These are phyloP conservation scores for Cyberlindnera veronae DNA, from an alignment of 805 yeast species.

Conservation along the genomic window DNA sequence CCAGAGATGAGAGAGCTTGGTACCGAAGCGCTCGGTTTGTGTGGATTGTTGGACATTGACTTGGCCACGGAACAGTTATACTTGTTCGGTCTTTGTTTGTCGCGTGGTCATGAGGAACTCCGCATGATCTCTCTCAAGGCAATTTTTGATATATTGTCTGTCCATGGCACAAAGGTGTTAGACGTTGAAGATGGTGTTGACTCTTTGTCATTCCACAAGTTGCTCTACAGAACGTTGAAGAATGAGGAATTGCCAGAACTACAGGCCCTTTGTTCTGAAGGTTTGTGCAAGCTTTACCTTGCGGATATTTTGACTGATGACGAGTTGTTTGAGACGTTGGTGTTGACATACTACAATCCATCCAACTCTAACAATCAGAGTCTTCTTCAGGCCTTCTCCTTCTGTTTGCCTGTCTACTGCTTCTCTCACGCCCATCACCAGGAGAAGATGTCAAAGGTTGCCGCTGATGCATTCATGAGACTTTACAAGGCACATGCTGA, in stretches of 20 bases:
- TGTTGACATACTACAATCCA: conserved; percentile 75
- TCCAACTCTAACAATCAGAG: conserved; percentile 57
- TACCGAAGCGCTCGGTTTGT: conserved; percentile 71
- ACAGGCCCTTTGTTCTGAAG: conserved; percentile 82
- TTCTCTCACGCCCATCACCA: conserved; percentile 75
- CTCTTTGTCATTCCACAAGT: conserved; percentile 59
- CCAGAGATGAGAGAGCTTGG: conserved; percentile 58
- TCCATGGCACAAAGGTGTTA: conserved; percentile 68
- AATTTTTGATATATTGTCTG: conserved; percentile 73
- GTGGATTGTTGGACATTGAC: conserved; percentile 65
- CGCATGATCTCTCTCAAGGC: conserved; percentile 62
- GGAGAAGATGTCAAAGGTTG: conserved; percentile 55
- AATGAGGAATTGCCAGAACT: conserved; percentile 55
- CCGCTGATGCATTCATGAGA: conserved; percentile 63
- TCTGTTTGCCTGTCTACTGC: conserved; percentile 85
- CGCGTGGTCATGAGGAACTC: conserved; percentile 61
- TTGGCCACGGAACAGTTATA: conserved; percentile 63
- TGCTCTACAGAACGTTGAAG: conserved; percentile 64
- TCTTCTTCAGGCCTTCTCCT: conserved; percentile 74
- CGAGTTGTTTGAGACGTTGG: conserved; percentile 65
- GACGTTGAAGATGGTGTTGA: conserved; percentile 62
- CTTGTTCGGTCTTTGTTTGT: conserved; percentile 64
- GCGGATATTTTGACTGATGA: conserved; percentile 72
- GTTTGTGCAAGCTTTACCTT: conserved; percentile 75
- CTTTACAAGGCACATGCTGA: conserved; percentile 45